Conservation (phyloP, 257 asterid species). For the Schizonepeta tenuifolia region DNA sequence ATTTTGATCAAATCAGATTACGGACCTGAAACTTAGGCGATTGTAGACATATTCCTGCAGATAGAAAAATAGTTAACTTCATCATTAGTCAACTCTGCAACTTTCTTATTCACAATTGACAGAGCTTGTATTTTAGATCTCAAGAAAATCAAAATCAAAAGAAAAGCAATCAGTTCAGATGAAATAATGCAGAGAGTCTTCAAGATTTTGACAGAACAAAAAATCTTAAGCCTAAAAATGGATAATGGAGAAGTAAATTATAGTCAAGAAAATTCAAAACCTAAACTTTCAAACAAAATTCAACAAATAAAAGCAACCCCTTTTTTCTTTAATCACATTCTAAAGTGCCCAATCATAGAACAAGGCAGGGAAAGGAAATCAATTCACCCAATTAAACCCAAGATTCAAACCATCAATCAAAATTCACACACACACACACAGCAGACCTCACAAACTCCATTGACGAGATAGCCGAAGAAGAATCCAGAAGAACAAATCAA, state of each 20-base stretch:
- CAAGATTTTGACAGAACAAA: slow-evolving; percentile 5
- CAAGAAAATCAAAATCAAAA: slow-evolving; percentile 28
- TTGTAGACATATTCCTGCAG: slow-evolving; percentile 91
- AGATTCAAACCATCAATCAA: background rate
- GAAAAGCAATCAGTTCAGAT: slow-evolving; percentile 20
- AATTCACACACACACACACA: background rate
- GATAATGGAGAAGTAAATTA: background rate
- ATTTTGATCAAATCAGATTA: slow-evolving; percentile 15
- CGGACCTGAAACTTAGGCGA: slow-evolving; percentile 80
- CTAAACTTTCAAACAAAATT: slow-evolving; percentile 4
- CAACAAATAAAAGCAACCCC: background rate
- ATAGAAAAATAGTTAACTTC: background rate
- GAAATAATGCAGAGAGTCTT: slow-evolving; percentile 16
- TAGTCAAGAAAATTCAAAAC: slow-evolving; percentile 26
- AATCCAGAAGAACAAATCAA: slow-evolving; percentile 84
- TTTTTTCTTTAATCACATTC: background rate
- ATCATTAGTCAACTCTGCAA: slow-evolving; percentile 38
- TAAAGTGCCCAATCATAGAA: slow-evolving; percentile 17
- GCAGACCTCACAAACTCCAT: slow-evolving; percentile 93
- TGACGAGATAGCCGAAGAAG: slow-evolving; percentile 93
- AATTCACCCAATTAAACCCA: slow-evolving; percentile 13
- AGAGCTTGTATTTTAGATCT: slow-evolving; percentile 18
- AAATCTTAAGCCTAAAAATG: background rate
- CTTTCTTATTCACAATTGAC: slow-evolving; percentile 16
- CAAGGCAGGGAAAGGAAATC: slow-evolving; percentile 14